Evolutionary conservation across 1,284 basidiomycete genomes (phyloP).

Genomic region (Cutaneotrichosporon sp.): DNA sequence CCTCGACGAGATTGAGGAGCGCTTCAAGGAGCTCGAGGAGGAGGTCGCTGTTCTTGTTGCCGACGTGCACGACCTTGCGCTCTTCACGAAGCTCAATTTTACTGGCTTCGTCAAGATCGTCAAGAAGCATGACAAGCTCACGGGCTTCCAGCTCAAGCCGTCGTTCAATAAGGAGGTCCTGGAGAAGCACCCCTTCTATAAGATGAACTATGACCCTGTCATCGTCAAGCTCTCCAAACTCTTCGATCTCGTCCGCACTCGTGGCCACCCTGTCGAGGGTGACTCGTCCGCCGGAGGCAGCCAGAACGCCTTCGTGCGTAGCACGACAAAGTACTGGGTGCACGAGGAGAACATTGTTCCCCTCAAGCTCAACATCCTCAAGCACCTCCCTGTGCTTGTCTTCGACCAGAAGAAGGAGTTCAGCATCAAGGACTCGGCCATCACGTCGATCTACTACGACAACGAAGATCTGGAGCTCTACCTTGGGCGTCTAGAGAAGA

Average conservation of each 20-base stretch:
- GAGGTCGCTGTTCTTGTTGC: constrained; percentile 94
- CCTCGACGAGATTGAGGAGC: constrained; percentile 74
- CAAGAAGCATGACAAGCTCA: constrained; percentile 76
- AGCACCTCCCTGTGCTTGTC: constrained; percentile 88
- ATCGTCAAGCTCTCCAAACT: constrained; percentile 95
- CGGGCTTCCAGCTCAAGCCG: constrained; percentile 56
- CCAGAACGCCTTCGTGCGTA: constrained; percentile 94
- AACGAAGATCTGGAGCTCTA: constrained; percentile 97
- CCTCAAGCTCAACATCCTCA: constrained; percentile 90
- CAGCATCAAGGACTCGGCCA: constrained; percentile 75
- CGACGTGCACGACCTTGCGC: constrained; percentile 94
- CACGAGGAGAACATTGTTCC: constrained; percentile 92
- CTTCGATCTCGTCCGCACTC: constrained; percentile 91
- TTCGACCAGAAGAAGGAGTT: constrained; percentile 96
- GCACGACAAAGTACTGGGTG: constrained; percentile 99
- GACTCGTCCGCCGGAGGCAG: constrained; percentile 90
- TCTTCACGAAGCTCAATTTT: constrained; percentile 92
- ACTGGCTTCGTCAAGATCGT: constrained; percentile 99
- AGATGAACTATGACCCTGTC: constrained; percentile 63
- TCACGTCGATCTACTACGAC: constrained; percentile 59
- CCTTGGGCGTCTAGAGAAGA: constrained; percentile 94
- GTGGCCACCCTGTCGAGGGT: constrained; percentile 89
- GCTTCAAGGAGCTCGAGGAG: constrained; percentile 85
- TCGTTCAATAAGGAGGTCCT: constrained; percentile 81
- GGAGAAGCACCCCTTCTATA: constrained; percentile 90